Evolutionary conservation across 768 basidiomycete genomes (phyloP).

Genomic region (Calocybe indica): DNA sequence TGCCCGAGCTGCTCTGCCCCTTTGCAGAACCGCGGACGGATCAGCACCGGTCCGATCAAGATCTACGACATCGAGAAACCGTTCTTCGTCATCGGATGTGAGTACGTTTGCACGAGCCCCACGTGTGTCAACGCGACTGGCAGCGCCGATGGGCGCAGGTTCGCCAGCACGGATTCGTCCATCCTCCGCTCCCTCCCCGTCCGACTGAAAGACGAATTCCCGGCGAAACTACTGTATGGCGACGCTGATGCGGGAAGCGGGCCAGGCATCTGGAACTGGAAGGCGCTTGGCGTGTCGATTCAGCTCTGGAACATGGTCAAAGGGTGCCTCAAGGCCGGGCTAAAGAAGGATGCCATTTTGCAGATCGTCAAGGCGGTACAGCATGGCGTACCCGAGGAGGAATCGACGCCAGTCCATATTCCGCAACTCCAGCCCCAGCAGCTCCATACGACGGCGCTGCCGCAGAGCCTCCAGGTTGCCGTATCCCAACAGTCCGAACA

Average conservation of each 20-base stretch:
- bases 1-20: slow-evolving; percentile 62
- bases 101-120: slow-evolving; percentile 59
- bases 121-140: slow-evolving; percentile 28
- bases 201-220: slow-evolving; percentile 69
- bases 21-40: slow-evolving; percentile 63
- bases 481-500: too few species aligned
- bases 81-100: slow-evolving; percentile 83
- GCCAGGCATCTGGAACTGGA: slow-evolving; percentile 70
- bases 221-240: slow-evolving; percentile 53
- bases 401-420: slow-evolving; percentile 15
- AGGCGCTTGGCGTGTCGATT: slow-evolving; percentile 63
- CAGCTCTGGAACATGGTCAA: slow-evolving; percentile 71
- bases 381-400: slow-evolving; percentile 39
- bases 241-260: slow-evolving; percentile 55
- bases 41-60: slow-evolving; percentile 69
- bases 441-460: too few species aligned
- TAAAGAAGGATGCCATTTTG: slow-evolving; percentile 58
- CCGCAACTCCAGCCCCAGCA: too few species aligned
- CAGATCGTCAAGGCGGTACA: slow-evolving; percentile 55
- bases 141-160: slow-evolving; percentile 53
- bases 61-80: slow-evolving; percentile 76
- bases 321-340: slow-evolving; percentile 49
- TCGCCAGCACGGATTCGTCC: slow-evolving; percentile 65
- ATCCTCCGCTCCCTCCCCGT: slow-evolving; percentile 66
- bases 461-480: too few species aligned